Conservation (phyloP, 352 stramenopile genomes). For the Phytophthora podocarpi region DNA sequence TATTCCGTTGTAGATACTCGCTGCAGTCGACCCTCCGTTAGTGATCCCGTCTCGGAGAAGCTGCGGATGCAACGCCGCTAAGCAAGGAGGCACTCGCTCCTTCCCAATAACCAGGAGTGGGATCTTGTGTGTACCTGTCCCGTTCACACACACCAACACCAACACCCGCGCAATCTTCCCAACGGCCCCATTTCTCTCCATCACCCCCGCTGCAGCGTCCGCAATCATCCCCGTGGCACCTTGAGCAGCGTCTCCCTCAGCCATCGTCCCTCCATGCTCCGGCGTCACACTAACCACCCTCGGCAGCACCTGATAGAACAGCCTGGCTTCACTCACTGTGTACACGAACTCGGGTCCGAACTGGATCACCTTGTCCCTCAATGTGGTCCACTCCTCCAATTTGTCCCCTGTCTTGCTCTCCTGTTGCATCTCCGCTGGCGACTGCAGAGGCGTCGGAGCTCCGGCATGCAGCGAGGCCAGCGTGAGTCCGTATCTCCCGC, state of each 20-base stretch:
- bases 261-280: background rate
- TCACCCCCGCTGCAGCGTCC: background rate
- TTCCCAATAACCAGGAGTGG: conserved; percentile 57
- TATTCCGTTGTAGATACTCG: conserved; percentile 1
- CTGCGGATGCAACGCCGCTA: conserved; percentile 15
- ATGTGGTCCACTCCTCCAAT: conserved; percentile 24
- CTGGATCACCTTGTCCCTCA: conserved; percentile 33
- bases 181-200: background rate
- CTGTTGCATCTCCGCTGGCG: background rate
- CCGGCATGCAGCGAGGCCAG: conserved; percentile 35
- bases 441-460: background rate
- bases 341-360: conserved; percentile 56
- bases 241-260: background rate
- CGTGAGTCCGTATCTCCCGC: conserved; percentile 62
- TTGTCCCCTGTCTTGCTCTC: conserved; percentile 7
- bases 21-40: background rate
- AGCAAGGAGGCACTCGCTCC: conserved; percentile 34
- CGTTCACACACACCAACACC: conserved; percentile 57
- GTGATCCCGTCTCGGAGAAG: conserved; percentile 4
- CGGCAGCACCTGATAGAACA: conserved; percentile 61
- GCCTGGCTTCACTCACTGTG: conserved; percentile 49
- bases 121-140: conserved; percentile 61
- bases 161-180: conserved; percentile 44
- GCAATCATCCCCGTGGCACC: conserved; percentile 7
- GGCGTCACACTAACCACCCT: background rate